phyloP scores from a whole-genome alignment of 2,329 filamentous ascomycete species.

The Verticillium alfalfae region DNA sequence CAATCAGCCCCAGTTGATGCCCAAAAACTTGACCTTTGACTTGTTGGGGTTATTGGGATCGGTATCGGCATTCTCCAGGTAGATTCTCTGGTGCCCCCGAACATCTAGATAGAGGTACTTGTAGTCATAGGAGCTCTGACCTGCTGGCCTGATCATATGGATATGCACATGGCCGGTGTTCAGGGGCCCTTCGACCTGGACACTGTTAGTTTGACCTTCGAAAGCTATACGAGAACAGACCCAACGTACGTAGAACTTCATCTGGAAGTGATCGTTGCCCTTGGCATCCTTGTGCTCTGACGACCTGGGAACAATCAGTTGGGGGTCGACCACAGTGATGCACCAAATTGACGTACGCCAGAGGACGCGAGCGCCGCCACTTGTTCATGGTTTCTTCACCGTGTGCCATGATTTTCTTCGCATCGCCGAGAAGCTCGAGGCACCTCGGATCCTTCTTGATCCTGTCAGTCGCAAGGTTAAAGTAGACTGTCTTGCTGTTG shows the following conservation, averaged over 20 bases:
- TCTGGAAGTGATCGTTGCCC: constrained; percentile 74
- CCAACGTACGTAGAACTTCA: constrained; percentile 72
- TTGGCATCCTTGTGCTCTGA: constrained; percentile 63
- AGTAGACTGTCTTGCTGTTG: constrained; percentile 80
- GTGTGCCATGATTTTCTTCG: constrained; percentile 70
- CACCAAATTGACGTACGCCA: constrained; percentile 39
- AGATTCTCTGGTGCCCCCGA: constrained; percentile 61
- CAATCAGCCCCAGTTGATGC: constrained; percentile 51
- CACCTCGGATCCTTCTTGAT: constrained; percentile 70
- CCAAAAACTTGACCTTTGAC: constrained; percentile 52
- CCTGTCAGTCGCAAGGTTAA: constrained; percentile 78
- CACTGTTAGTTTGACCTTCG: constrained; percentile 4
- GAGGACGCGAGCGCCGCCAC: constrained; percentile 65
- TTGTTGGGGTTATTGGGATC: constrained; percentile 23
- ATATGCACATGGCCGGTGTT: constrained; percentile 69
- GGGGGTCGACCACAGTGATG: background rate
- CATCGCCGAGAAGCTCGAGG: constrained; percentile 67
- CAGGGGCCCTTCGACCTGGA: constrained; percentile 68
- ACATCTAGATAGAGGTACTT: constrained; percentile 76
- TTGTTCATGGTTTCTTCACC: constrained; percentile 78
- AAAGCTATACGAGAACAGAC: background rate
- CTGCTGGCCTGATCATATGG: constrained; percentile 67
- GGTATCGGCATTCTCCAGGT: constrained; percentile 56
- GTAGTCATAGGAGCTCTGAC: constrained; percentile 68
- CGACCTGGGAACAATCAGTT: constrained; percentile 45